Percentiles rank a stretch among this genome's conserved stretches.
phyloP scores from a whole-genome alignment of 208 protist species.

The Leishmania arabica region DNA sequence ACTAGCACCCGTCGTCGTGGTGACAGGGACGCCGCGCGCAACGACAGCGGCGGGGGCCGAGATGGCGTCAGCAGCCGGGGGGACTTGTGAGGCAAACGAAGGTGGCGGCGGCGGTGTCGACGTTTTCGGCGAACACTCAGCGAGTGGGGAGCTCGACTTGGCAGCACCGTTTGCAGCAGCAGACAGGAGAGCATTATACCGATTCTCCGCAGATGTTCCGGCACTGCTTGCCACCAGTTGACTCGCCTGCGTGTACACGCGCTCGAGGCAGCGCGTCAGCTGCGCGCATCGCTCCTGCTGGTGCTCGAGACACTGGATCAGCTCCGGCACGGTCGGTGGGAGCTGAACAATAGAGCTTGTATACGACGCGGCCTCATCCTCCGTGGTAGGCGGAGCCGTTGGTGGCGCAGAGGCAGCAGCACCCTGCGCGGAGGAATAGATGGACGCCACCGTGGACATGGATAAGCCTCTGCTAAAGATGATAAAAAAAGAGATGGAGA shows the following conservation, averaged over 20 bases:
- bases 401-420: not conserved
- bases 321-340: constrained; percentile 51
- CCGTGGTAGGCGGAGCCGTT: not conserved
- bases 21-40: constrained; percentile 12
- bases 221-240: not conserved
- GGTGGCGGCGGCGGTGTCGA: not conserved
- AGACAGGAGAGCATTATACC: not conserved
- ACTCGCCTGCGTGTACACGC: constrained; percentile 36
- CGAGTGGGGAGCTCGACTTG: not conserved
- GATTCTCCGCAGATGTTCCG: not conserved
- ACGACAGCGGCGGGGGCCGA: not conserved
- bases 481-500: no score
- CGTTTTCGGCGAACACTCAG: not conserved
- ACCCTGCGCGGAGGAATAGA: not conserved
- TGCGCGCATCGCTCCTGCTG: constrained; percentile 33
- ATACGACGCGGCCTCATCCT: constrained; percentile 21
- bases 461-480: not conserved
- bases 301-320: constrained; percentile 42
- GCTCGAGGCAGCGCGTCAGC: constrained; percentile 36
- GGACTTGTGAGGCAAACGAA: not conserved
- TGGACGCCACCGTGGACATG: constrained; percentile 1
- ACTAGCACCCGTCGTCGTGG: not conserved
- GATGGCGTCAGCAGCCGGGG: not conserved
- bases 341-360: constrained; percentile 33
- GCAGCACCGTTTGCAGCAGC: not conserved